Base-by-base conservation (phyloP, 2,329 filamentous ascomycete genomes). In the Lachnellula subtilissima region DNA sequence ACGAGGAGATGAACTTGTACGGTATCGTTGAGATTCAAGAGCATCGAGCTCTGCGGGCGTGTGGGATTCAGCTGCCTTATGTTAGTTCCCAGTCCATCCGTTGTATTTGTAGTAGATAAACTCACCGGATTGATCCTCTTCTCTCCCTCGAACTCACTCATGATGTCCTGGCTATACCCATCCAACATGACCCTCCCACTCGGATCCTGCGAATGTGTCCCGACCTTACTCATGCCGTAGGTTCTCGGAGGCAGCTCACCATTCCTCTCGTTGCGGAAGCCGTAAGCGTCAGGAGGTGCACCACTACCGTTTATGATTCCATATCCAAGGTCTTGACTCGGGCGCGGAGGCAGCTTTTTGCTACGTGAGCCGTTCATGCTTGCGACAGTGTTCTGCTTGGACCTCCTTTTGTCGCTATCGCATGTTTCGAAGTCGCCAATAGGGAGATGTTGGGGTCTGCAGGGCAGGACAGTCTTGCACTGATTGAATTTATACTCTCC, bases 1-100 rank as follows among this genome's bases (percentile, higher is more conserved):
- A 94, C 92, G 56, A 99, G 81, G 48, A 99, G 77, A 71, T 97
- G 95, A 70, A 96, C 86, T 65, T 91, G 88, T 46, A 99, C 88
- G 57, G 79, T 82, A 71, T 89, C 88, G 61, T 83, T 82, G 52
- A 86, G 75, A 65, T 87, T 82, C 62, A 86, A 78, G 11, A 81
- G 75, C 4, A 73, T 73, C 19, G 82, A 83, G 64, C 78, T 85
- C 61, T 81, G 80, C 11, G 77, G 75, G 51, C 77, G 76, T 32
- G 75, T 72, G 39, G 73, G 60, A 64, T 81, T 83, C 69, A 77
- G 71, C 82, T 84, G 36, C n/a, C 19, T 37, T 11, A 45, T 5
- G 48, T 65, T 55, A 65, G 59, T 48, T 15, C n/a, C 23, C 37
- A 6, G 6, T 6, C 42, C 2, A 46, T 14, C 11, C 5, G 12